Evolutionary conservation across 495 filamentous ascomycete genomes (phyloP), one percentile per base, ranked within the genome.

Genomic region (Symbiotaphrina buchneri): DNA sequence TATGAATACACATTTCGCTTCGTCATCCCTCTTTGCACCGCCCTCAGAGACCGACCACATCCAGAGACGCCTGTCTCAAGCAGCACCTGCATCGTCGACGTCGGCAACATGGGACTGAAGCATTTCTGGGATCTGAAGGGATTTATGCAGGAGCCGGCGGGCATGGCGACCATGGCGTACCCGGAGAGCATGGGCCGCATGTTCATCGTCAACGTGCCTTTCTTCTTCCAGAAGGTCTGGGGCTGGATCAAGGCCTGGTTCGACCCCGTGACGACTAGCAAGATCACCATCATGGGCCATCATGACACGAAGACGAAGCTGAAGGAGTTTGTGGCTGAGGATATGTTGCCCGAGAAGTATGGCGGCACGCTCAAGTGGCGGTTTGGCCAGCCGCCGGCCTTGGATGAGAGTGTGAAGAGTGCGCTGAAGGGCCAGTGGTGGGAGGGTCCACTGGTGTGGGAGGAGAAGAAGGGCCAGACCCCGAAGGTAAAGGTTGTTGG

Each of bases 191-290:
- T 93, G 30, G 80, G 87, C 47, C 61, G 78, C 13, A 81, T 84
- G 35, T 87, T 84, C 47, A 78, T 93, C 44, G 76, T 93, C 37
- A 80, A 81, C 27, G 83, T 83, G 1, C 83, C 83, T 3, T 59
- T 67, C 26, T 93, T 90, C 61, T 93, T 93, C 55, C 77, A 77
- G 18, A 90, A 82, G 7, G 78, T 93, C 31, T 91, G 83, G 83
- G 65, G 75, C 39, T 91, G 83, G 83, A 74, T 90, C 52, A 90
- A 91, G 58, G 70, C 72, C 44, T 93, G 83, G 83, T 91, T 91
- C 46, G 83, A 93, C 52, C 83, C 83, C 17, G 74, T 75, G 35
- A 93, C 83, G 27, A 79, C 81, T 3, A 82, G 76, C 38, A 91
- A 93, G 53, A 91, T 93, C 43, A 85, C 91, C 47, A 82, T 93